A percentile compares a stretch with the other conserved stretches of the same genome.
These are phyloP conservation scores for Tetrapisispora phaffii DNA, from an alignment of 805 yeast genomes.

Conservation along the genomic window DNA sequence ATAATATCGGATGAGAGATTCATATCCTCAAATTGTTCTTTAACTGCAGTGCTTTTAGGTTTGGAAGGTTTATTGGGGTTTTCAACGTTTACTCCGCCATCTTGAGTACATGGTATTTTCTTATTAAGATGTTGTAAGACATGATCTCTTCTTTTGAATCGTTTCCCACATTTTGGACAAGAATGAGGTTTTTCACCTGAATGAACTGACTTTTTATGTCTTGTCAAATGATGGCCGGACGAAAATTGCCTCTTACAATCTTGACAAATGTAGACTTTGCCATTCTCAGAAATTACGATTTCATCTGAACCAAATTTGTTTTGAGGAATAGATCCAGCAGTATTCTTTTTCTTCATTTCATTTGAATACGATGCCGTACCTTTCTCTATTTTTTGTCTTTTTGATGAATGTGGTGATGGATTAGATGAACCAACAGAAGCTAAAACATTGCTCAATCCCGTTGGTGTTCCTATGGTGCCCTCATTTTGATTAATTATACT, in stretches of 20 bases:
- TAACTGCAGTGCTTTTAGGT: not conserved
- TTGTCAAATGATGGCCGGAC: slow-evolving; percentile 31
- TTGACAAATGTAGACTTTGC: slow-evolving; percentile 29
- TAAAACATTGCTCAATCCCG: not conserved
- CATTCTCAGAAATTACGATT: slow-evolving; percentile 26
- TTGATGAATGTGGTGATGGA: slow-evolving; percentile 7
- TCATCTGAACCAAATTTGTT: slow-evolving; percentile 26
- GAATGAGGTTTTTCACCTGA: slow-evolving; percentile 32
- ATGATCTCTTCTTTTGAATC: slow-evolving; percentile 31
- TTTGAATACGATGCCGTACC: slow-evolving; percentile 4
- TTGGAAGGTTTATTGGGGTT: not conserved
- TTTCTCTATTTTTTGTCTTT: slow-evolving; percentile 11
- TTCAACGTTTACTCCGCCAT: not conserved
- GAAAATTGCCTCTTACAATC: slow-evolving; percentile 30
- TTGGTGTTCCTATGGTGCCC: not conserved
- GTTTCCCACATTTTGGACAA: slow-evolving; percentile 31
- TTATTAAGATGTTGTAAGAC: slow-evolving; percentile 31
- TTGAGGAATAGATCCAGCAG: slow-evolving; percentile 10
- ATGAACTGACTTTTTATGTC: slow-evolving; percentile 32
- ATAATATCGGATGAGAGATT: not conserved
- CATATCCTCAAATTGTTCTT: not conserved
- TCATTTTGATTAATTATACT: not conserved
- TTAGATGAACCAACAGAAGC: slow-evolving; percentile 3
- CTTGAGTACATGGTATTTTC: slow-evolving; percentile 27
- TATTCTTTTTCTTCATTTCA: not conserved